phyloP scores from a whole-genome alignment of 768 basidiomycete genomes.

The Russula compacta region DNA sequence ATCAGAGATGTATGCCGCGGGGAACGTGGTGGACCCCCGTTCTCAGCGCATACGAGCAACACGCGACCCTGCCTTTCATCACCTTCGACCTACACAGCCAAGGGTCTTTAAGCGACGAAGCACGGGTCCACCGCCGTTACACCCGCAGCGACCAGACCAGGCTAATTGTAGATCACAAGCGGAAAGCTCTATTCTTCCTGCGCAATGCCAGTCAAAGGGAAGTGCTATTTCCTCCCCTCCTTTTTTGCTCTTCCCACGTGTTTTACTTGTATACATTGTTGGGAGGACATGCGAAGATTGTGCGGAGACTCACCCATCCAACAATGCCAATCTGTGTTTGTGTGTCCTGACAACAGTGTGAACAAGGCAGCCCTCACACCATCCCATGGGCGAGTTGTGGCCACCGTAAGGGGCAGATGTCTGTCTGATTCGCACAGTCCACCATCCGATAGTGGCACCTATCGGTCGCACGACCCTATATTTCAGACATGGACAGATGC shows the following conservation, averaged over 20 bases:
- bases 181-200: not conserved
- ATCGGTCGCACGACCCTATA: not conserved
- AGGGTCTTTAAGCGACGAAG: not conserved
- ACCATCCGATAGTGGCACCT: no score
- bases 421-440: not conserved
- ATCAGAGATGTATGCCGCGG: no score
- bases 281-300: constrained; percentile 18
- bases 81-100: not conserved
- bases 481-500: not conserved
- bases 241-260: not conserved
- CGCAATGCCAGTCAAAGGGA: not conserved
- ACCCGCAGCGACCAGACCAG: not conserved
- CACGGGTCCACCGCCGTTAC: not conserved
- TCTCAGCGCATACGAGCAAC: not conserved
- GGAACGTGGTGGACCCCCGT: not conserved
- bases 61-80: not conserved
- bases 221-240: not conserved
- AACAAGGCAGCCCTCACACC: not conserved
- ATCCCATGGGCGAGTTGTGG: not conserved
- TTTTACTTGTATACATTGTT: constrained; percentile 15
- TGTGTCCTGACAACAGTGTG: constrained; percentile 18
- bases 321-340: constrained; percentile 12
- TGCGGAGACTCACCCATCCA: constrained; percentile 1
- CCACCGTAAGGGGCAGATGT: not conserved
- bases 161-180: not conserved